phyloP scores from a whole-genome alignment of 2,329 filamentous ascomycete genomes.

The Trichophyton schoenleinii region DNA sequence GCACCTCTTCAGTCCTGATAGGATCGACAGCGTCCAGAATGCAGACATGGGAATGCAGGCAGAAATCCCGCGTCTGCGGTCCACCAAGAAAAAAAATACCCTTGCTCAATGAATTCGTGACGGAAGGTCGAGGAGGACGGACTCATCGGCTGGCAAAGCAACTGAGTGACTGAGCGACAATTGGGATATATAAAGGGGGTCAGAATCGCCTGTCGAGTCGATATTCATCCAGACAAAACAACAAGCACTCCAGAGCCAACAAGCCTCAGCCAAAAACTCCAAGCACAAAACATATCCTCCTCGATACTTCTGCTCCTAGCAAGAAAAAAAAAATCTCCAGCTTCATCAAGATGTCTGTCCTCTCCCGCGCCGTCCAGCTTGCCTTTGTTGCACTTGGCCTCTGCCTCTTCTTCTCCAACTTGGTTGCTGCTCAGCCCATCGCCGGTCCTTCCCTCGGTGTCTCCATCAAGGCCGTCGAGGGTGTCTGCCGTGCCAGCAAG shows the following conservation, averaged over 20 bases:
- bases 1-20: background rate
- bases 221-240: background rate
- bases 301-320: background rate
- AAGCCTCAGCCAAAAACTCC: background rate
- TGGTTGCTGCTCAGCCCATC: background rate
- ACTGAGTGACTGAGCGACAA: background rate
- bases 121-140: background rate
- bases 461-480: background rate
- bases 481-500: conserved; percentile 6
- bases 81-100: background rate
- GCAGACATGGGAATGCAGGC: background rate
- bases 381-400: background rate
- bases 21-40: background rate
- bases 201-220: background rate
- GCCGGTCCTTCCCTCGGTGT: background rate
- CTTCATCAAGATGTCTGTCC: conserved; percentile 5
- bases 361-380: conserved; percentile 4
- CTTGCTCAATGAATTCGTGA: background rate
- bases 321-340: background rate
- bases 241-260: background rate
- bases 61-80: background rate
- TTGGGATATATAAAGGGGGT: background rate
- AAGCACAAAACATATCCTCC: background rate
- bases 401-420: background rate
- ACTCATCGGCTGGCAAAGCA: background rate